Base-by-base conservation (phyloP, 2,329 filamentous ascomycete species). In the Aspergillus tubingensis region DNA sequence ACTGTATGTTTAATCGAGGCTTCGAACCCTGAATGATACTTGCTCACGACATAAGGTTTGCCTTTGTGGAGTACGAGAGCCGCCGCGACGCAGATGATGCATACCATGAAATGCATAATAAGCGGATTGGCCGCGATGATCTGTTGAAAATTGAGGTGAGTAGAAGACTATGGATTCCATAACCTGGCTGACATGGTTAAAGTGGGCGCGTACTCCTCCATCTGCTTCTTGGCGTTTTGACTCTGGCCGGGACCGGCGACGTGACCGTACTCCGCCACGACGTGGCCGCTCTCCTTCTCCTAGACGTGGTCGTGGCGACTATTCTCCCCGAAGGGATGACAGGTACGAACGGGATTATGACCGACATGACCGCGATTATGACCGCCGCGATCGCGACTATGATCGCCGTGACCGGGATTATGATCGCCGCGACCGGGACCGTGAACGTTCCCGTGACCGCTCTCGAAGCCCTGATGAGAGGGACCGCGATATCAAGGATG, bases 101-200 rank as follows among this genome's bases (percentile, higher is more conserved):
- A 51, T 99, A 99, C 77, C 92, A 99, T 78, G 95, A 99, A 82
- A 99, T 99, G 95, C 95, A 99, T 77, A 98, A 98, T 84, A 97
- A 97, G 87, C 92, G 94, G 68, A 92, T 99, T 70, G 93, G 92
- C 51, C 90, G 94, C 65, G 95, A 99, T 75, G 95, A 99, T 73
- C 82, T 96, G 62, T 77, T 99, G 81, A 99, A 99, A 83, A 98
- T 99, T 68, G 95, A 99, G 86, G 95, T 96, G 81, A 68, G 85
- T 62, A 43, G 15, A 54, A 38, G 32, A 49, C 54, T 21, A 15
- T 27, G 21, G 41, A 36, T 5, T 38, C 19, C 17, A 47, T 5
- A 8, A 17, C 19, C 11, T 15, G 23, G 15, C 65, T 73, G 66
- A 75, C 58, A 10, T 30, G 6, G 61, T 5, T 60, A n/a, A 66